Evolutionary conservation across 306 rosid genomes (phyloP), one percentile per base, ranked within the genome.

Genomic region (Castanea sativa): DNA sequence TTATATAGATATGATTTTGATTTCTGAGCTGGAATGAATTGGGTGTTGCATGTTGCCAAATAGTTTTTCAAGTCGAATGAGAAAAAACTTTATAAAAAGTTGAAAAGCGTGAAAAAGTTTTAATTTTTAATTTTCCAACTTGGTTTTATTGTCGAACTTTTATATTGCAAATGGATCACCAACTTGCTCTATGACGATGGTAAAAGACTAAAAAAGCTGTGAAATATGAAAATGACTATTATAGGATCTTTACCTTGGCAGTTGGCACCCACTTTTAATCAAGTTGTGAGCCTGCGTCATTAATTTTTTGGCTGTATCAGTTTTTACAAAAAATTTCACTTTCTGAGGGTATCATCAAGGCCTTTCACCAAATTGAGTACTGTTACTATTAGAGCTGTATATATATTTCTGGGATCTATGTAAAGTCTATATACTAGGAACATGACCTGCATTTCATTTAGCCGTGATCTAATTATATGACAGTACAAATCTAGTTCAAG

Each of bases 161-260:
- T 49, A 38, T 52, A 33, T 71, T 38, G 52, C 49, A 52, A 77
- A 35, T 67, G 25, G 29, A n/a, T 68, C 29, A 0, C 52, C 72
- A 4, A 15, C 29, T 19, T 33, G 27, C 53, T 8, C 33, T 68
- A 4, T n/a, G 35, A 18, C 12, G 74, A 15, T 67, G 82, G 27
- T 19, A 33, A 7, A n/a, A 29, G 63, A 41, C 45, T 41, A 41
- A 41, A 41, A 41, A 8, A 41, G 45, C 30, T 41, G 45, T 41
- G 3, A 41, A 41, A 74, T 18, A 33, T 33, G 82, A 78, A 68
- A 74, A 63, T 57, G 73, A 68, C 55, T 32, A 7, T 13, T 60
- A 29, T 57, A 8, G 52, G 67, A 57, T 41, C 18, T 29, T 15
- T 25, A 41, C 4, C 18, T 67, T 9, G 78, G 69, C 8, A 1